Base-by-base conservation (phyloP, 345 rosid genomes). In the Balakata baccata region DNA sequence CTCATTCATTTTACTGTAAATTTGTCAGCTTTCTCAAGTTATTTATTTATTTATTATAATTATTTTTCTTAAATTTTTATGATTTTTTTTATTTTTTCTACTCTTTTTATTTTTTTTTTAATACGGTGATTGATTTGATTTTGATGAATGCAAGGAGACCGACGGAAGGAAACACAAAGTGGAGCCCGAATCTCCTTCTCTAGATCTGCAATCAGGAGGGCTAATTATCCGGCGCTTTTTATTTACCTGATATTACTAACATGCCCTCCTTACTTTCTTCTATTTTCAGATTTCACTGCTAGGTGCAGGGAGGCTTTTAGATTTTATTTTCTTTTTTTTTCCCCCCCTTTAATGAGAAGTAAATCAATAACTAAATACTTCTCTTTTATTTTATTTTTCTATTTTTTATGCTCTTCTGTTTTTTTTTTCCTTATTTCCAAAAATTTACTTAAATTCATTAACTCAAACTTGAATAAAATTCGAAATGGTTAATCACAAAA, bases 401-500 rank as follows among this genome's bases (percentile, higher is more conserved):
- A 2, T 29, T 29, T 29, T 29, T 29, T 29, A 29, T 1, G 34
- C 34, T 29, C 34, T 29, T 29, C n/a, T n/a, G n/a, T n/a, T n/a
- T n/a, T 29, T 29, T 29, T 29, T 29, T 29, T 29, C 34, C 34
- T 1, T 29, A 29, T 29, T 29, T 29, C 34, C 34, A 29, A 29
- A 29, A 29, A 1, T 29, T 29, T 1, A 29, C 1, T 29, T 29
- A 29, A 29, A 29, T 29, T 1, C 34, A 29, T 29, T 29, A 29
- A 29, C 34, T 29, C 34, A 29, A 29, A 29, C 34, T 29, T 29
- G 34, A 29, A 29, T 29, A 29, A 29, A 29, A 29, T 29, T 29
- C 2, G 34, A 29, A 29, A 29, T 29, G 34, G 2, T 29, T 29
- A 41, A 77, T 87, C 78, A 87, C 80, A 78, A 95, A 95, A 70